Base-by-base conservation (phyloP, 441 rosid species). In the Euphorbia celastroides region DNA sequence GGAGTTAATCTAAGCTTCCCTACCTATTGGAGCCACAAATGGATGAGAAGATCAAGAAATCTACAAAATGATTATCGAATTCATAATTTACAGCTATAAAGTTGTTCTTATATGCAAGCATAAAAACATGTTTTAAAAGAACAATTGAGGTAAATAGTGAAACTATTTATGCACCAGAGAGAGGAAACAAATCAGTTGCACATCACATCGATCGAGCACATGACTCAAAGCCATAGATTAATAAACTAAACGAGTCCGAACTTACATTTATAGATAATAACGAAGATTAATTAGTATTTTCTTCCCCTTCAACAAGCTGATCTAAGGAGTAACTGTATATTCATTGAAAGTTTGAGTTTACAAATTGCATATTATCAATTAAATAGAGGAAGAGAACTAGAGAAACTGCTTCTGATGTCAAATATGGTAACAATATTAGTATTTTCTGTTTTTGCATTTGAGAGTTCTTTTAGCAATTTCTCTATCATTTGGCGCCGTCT, bases 1-100 rank as follows among this genome's bases (percentile, higher is more conserved):
- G 97, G 99, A 36, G 90, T 93, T 74, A 89, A 72, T 77, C 84
- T 84, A 70, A 91, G 90, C 71, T 85, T 85, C 68, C 81, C 86
- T 69, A 91, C 87, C 97, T 93, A 55, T 63, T 31, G 58, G 51
- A 66, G 32, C 69, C 67, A 72, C 66, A 42, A 69, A 58, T 17
- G 22, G 6, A 13, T 22, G 34, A 60, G 23, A 61, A 36, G 62
- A 31, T 64, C 14, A 32, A 57, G 9, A 41, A 59, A 7, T 6
- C 34, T 7, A 14, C 25, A 34, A 58, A 10, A 26, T 20, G 8
- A 58, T 12, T 28, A 10, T 22, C 44, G 58, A 19, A 27, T 44
- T 10, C 55, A 44, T 58, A 28, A n/a, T 66, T 55, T 66, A 25
- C 25, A 25, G 54, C 42, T 42, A 9, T 13, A 17, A 58, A 30